Percentiles rank a stretch among this genome's conserved stretches.
phyloP scores from a whole-genome alignment of 1,284 basidiomycete species.

The Apiotrichum laibachii region DNA sequence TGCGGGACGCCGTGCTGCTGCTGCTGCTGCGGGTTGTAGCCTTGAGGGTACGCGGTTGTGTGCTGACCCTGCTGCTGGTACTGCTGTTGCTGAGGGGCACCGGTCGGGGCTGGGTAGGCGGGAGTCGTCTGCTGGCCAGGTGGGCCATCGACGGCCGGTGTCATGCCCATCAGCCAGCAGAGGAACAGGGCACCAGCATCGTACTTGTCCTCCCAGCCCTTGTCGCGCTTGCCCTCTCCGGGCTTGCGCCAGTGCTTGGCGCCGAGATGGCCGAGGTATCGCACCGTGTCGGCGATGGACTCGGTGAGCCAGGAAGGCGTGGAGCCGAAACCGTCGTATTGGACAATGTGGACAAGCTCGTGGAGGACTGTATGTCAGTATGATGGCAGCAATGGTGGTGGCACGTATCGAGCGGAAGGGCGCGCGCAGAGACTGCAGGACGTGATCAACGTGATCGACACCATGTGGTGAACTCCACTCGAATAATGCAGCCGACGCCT shows the following conservation, averaged over 20 bases:
- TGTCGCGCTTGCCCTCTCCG: conserved; percentile 27
- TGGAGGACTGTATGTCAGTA: conserved; percentile 27
- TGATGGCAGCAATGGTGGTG: no score
- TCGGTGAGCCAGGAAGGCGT: conserved; percentile 37
- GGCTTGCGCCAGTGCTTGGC: conserved; percentile 36
- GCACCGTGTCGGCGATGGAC: conserved; percentile 34
- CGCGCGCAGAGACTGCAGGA: no score
- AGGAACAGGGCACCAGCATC: conserved; percentile 38
- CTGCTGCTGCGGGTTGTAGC: neutral
- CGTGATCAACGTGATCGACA: no score
- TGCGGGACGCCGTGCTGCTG: neutral
- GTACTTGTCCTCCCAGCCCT: conserved; percentile 38
- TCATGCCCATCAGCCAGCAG: conserved; percentile 28
- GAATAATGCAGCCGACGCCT: neutral
- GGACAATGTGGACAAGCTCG: conserved; percentile 37
- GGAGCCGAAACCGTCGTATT: conserved; percentile 29
- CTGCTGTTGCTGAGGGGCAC: neutral
- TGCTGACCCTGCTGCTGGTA: neutral
- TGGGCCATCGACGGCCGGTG: neutral
- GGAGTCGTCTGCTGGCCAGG: neutral
- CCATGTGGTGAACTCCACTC: no score
- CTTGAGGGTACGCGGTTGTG: conserved; percentile 5
- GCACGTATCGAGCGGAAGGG: no score
- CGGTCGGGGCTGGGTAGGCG: neutral
- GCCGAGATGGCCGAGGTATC: conserved; percentile 28